These are phyloP conservation scores for Myxozyma neotropica DNA, from an alignment of 805 yeast species.

Conservation along the genomic window DNA sequence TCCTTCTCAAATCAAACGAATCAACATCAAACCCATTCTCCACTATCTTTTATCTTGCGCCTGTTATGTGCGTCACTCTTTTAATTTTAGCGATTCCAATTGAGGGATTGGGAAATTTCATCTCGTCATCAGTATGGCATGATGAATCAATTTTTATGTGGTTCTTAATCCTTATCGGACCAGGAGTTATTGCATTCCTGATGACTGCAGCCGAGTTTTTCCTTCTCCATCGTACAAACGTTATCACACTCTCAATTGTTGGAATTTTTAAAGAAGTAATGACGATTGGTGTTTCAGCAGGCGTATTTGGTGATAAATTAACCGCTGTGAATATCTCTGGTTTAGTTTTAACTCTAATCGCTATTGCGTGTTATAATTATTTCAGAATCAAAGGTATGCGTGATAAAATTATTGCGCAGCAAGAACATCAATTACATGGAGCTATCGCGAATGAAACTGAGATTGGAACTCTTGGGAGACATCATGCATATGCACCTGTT, in stretches of 20 bases:
- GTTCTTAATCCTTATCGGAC: conserved; percentile 62
- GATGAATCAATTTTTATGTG: conserved; percentile 61
- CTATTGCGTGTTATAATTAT: conserved; percentile 80
- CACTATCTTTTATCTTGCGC: conserved; percentile 82
- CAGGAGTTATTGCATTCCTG: conserved; percentile 84
- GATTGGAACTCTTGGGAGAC: no score
- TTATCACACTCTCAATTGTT: conserved; percentile 82
- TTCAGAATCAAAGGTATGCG: conserved; percentile 31
- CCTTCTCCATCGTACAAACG: conserved; percentile 76
- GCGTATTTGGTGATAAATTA: conserved; percentile 74
- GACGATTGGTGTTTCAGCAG: conserved; percentile 69
- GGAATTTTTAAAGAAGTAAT: conserved; percentile 92
- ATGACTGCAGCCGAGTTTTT: conserved; percentile 68
- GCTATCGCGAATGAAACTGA: no score
- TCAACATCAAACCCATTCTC: conserved; percentile 69
- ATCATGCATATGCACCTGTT: neutral
- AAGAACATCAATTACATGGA: neutral
- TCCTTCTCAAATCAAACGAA: conserved; percentile 64
- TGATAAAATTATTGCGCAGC: conserved; percentile 13
- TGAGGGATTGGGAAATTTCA: conserved; percentile 67
- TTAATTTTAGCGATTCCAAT: conserved; percentile 62
- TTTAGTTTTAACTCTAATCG: conserved; percentile 68
- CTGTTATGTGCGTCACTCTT: conserved; percentile 72
- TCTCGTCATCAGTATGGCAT: conserved; percentile 62
- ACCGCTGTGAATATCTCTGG: conserved; percentile 73